Percentiles rank a stretch among this genome's conserved stretches.
These are phyloP conservation scores for Alternaria panax DNA, from an alignment of 2,329 filamentous ascomycete species.

Conservation along the genomic window DNA sequence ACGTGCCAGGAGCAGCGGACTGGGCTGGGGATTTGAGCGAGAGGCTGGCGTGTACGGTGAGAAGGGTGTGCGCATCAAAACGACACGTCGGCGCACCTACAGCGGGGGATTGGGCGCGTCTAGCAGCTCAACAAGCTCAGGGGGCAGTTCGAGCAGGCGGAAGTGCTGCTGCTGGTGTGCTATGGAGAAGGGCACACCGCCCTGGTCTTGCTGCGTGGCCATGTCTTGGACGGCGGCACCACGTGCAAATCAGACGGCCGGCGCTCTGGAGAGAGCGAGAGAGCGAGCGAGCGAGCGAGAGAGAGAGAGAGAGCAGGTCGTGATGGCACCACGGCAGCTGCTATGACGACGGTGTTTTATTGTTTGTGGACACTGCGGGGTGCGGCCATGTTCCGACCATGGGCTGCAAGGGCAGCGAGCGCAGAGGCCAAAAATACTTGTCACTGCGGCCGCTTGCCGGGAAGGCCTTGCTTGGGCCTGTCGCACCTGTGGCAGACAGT, in stretches of 20 bases:
- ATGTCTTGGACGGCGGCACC: slow-evolving; percentile 24
- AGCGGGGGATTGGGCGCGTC: slow-evolving; percentile 55
- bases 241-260: neutral
- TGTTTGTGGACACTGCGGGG: slow-evolving; percentile 14
- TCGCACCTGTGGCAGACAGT: slow-evolving; percentile 27
- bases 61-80: slow-evolving; percentile 26
- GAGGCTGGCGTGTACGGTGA: slow-evolving; percentile 42
- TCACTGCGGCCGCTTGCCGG: slow-evolving; percentile 16
- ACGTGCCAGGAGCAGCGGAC: slow-evolving; percentile 25
- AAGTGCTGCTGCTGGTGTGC: slow-evolving; percentile 60
- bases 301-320: neutral
- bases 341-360: slow-evolving; percentile 12
- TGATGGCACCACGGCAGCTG: slow-evolving; percentile 1
- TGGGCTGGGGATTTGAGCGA: slow-evolving; percentile 46
- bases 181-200: slow-evolving; percentile 54
- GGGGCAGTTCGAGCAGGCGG: slow-evolving; percentile 67
- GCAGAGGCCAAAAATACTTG: slow-evolving; percentile 30
- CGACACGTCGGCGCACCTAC: slow-evolving; percentile 45
- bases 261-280: neutral
- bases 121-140: slow-evolving; percentile 63
- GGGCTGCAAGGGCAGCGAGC: slow-evolving; percentile 9
- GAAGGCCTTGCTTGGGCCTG: slow-evolving; percentile 24
- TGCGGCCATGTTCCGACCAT: slow-evolving; percentile 10
- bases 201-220: slow-evolving; percentile 53
- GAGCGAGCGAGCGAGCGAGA: too few relatives aligned